phyloP scores from a whole-genome alignment of 148 eudicot genomes.

The Oxyria digyna region DNA sequence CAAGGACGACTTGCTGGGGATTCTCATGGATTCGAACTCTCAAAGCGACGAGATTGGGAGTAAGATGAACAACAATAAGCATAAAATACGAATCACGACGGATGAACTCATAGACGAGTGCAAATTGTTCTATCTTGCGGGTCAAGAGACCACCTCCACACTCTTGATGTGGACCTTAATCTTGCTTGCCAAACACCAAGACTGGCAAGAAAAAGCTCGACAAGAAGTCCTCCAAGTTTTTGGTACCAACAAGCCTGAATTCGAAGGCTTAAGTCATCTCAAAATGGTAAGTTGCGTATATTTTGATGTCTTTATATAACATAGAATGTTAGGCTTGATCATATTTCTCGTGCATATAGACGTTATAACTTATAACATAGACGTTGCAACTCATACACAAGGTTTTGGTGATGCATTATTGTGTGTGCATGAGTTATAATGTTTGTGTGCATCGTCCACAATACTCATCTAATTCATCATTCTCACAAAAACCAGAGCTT shows the following conservation, averaged over 20 bases:
- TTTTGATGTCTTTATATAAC: background rate
- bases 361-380: too few relatives aligned
- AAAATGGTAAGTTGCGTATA: slow-evolving; percentile 18
- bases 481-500: too few relatives aligned
- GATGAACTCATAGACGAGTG: slow-evolving; percentile 16
- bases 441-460: too few relatives aligned
- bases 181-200: slow-evolving; percentile 15
- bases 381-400: too few relatives aligned
- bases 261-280: slow-evolving; percentile 23
- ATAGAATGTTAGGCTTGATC: background rate
- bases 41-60: background rate
- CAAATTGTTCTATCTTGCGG: slow-evolving; percentile 16
- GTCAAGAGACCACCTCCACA: slow-evolving; percentile 17
- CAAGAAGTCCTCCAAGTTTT: slow-evolving; percentile 23
- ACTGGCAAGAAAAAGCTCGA: slow-evolving; percentile 17
- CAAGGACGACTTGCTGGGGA: slow-evolving; percentile 22
- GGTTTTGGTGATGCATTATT: too few relatives aligned
- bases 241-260: slow-evolving; percentile 21
- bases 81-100: slow-evolving; percentile 6
- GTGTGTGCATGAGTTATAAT: too few relatives aligned
- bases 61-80: background rate
- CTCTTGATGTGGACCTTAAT: slow-evolving; percentile 19
- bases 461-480: too few relatives aligned
- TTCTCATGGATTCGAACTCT: slow-evolving; percentile 16
- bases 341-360: too few relatives aligned